Evolutionary conservation across 2,329 filamentous ascomycete genomes (phyloP).

Genomic region (Hymenoscyphus linearis): DNA sequence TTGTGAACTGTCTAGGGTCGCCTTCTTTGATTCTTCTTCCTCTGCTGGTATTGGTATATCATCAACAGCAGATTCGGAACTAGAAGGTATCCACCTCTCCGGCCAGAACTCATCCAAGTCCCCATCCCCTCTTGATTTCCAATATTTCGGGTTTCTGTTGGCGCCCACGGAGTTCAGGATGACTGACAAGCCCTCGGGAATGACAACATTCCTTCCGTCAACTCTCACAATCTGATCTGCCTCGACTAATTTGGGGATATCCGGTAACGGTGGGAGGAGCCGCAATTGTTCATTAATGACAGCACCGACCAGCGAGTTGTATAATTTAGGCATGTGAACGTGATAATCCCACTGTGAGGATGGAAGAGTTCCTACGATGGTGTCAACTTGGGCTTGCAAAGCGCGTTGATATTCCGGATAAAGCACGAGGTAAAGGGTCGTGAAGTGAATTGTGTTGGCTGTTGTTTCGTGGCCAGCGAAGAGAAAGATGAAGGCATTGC

Average conservation of each 20-base stretch:
- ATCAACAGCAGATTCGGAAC: background rate
- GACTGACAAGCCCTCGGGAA: slow-evolving; percentile 36
- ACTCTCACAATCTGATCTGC: slow-evolving; percentile 13
- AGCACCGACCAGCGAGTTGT: slow-evolving; percentile 26
- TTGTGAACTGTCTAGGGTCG: background rate
- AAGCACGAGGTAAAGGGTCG: slow-evolving; percentile 27
- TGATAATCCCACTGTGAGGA: slow-evolving; percentile 19
- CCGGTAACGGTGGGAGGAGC: slow-evolving; percentile 47
- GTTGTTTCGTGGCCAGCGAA: slow-evolving; percentile 33
- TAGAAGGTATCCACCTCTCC: slow-evolving; percentile 47
- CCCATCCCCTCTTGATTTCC: slow-evolving; percentile 35
- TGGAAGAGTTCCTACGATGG: slow-evolving; percentile 21
- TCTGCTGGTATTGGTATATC: slow-evolving; percentile 2
- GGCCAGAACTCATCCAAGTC: slow-evolving; percentile 43
- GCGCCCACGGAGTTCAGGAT: slow-evolving; percentile 39
- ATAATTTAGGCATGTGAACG: slow-evolving; percentile 23
- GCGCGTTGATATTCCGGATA: slow-evolving; percentile 13
- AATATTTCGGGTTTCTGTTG: slow-evolving; percentile 52
- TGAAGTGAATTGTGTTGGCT: slow-evolving; percentile 30
- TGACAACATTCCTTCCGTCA: slow-evolving; percentile 12
- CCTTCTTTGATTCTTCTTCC: too few relatives aligned
- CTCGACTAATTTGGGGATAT: slow-evolving; percentile 45
- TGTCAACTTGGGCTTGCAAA: slow-evolving; percentile 28
- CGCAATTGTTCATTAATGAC: slow-evolving; percentile 48
- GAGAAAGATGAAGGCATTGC: slow-evolving; percentile 31